Evolutionary conservation across 805 yeast species (phyloP).

Genomic region (Candida krabiensis): DNA sequence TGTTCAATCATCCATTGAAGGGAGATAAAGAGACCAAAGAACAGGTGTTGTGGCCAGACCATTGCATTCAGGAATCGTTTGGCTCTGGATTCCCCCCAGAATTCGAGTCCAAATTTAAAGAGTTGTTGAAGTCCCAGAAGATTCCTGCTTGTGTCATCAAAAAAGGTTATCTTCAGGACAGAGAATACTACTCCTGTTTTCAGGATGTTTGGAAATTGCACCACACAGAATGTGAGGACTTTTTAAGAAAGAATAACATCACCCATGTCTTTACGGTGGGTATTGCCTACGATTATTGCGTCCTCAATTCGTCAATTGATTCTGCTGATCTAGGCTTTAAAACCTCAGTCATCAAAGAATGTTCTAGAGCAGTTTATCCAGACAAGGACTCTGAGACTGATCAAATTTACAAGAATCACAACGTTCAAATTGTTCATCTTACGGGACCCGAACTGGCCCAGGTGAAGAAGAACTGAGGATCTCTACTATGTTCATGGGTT

Average conservation of each 20-base stretch:
- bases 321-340: conserved; percentile 60
- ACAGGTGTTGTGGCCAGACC: conserved; percentile 85
- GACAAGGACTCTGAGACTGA: conserved; percentile 39
- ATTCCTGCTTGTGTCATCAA: conserved; percentile 46
- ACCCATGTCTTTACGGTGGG: conserved; percentile 74
- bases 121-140: conserved; percentile 27
- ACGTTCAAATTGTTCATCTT: conserved; percentile 29
- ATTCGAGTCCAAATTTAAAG: conserved; percentile 38
- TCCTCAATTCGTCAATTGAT: conserved; percentile 72
- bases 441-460: conserved; percentile 11
- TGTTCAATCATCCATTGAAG: conserved; percentile 50
- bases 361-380: conserved; percentile 56
- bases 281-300: conserved; percentile 86
- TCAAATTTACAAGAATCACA: conserved; percentile 25
- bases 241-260: conserved; percentile 47
- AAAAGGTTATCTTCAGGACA: conserved; percentile 70
- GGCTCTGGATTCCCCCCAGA: conserved; percentile 66
- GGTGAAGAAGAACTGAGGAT: no score
- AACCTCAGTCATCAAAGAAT: conserved; percentile 59
- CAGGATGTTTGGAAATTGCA: conserved; percentile 74
- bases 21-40: conserved; percentile 30
- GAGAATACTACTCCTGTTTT: conserved; percentile 90
- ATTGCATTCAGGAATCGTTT: conserved; percentile 69
- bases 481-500: no score
- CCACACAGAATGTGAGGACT: conserved; percentile 60